phyloP scores from a whole-genome alignment of 2,329 filamentous ascomycete genomes.

The Bertia moriformis region DNA sequence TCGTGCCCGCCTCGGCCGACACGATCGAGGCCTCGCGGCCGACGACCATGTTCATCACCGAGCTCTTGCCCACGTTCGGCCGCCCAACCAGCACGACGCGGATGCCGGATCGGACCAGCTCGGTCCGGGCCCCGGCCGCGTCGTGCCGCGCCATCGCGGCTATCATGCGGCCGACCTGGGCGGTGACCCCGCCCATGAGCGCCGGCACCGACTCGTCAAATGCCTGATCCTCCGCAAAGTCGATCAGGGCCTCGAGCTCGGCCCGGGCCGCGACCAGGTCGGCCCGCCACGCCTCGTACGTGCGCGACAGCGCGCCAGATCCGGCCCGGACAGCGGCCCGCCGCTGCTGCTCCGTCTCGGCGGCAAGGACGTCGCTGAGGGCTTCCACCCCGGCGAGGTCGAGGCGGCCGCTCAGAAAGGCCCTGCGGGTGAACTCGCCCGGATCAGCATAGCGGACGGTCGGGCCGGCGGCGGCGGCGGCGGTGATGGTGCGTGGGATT shows the following conservation, averaged over 20 bases:
- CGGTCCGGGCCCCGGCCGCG: conserved; percentile 64
- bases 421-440: conserved; percentile 85
- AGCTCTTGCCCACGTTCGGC: conserved; percentile 91
- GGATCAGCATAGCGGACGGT: conserved; percentile 76
- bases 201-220: conserved; percentile 75
- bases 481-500: conserved; percentile 38
- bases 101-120: conserved; percentile 74
- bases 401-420: conserved; percentile 74
- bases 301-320: conserved; percentile 51
- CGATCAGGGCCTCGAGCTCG: conserved; percentile 87
- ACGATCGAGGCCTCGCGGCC: conserved; percentile 92
- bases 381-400: conserved; percentile 72
- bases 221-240: conserved; percentile 94
- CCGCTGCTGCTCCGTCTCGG: conserved; percentile 84
- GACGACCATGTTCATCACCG: conserved; percentile 76
- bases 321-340: conserved; percentile 69
- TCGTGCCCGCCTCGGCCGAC: conserved; percentile 82
- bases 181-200: conserved; percentile 55
- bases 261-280: conserved; percentile 68
- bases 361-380: conserved; percentile 45
- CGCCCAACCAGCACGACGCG: conserved; percentile 74
- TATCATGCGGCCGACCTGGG: conserved; percentile 46
- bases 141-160: conserved; percentile 54
- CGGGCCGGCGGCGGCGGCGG: neutral
- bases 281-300: conserved; percentile 75